These are phyloP conservation scores for Trifolium repens DNA, from an alignment of 306 rosid genomes.

Conservation along the genomic window DNA sequence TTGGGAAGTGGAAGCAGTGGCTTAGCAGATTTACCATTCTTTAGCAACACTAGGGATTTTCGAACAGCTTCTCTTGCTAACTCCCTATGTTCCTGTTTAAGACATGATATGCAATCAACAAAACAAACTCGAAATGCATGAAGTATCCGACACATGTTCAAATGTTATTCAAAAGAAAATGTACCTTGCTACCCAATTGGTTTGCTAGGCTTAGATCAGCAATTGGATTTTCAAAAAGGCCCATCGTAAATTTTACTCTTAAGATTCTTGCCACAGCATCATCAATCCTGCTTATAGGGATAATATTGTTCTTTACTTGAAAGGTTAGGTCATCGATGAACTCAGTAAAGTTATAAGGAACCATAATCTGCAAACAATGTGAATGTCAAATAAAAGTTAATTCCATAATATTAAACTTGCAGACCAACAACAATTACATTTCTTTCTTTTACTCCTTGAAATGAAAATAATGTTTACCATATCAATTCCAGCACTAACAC, in stretches of 20 bases:
- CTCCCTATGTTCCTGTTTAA: constrained; percentile 83
- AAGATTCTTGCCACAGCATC: constrained; percentile 55
- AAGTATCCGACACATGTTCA: background rate
- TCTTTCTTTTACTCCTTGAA: constrained; percentile 13
- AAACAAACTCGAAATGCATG: constrained; percentile 9
- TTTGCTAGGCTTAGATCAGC: constrained; percentile 47
- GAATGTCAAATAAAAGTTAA: background rate
- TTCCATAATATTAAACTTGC: background rate
- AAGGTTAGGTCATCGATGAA: constrained; percentile 48
- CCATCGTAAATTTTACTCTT: constrained; percentile 49
- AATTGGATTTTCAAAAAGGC: constrained; percentile 52
- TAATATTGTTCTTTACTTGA: constrained; percentile 46
- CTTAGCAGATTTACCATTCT: constrained; percentile 68
- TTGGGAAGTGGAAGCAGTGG: constrained; percentile 94
- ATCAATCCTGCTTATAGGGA: constrained; percentile 50
- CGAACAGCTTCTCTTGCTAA: constrained; percentile 94
- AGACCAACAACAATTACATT: background rate
- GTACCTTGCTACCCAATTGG: constrained; percentile 52
- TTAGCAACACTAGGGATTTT: constrained; percentile 71
- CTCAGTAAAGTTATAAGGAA: constrained; percentile 50
- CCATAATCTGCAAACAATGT: constrained; percentile 49
- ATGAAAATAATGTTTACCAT: constrained; percentile 43
- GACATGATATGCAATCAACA: constrained; percentile 14
- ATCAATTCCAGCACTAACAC: constrained; percentile 54
- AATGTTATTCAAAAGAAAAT: constrained; percentile 11